A percentile compares a stretch with the other conserved stretches of the same genome.
phyloP scores from a whole-genome alignment of 257 asterid species.

The Primulina tabacum region DNA sequence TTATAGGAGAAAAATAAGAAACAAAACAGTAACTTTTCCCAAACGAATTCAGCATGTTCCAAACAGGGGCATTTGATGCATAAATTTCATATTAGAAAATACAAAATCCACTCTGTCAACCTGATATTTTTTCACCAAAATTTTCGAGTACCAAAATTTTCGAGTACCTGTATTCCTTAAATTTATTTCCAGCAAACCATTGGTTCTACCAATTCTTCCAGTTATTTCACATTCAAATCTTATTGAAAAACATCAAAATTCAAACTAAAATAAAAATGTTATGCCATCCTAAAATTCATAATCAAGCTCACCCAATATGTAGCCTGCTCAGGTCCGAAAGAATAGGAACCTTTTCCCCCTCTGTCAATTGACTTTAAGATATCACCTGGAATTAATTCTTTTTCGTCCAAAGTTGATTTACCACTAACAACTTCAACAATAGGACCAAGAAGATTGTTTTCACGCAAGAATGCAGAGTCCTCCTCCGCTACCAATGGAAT shows the following conservation, averaged over 20 bases:
- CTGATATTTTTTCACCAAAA: not conserved
- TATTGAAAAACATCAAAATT: not conserved
- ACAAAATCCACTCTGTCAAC: constrained; percentile 2
- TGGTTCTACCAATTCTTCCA: constrained; percentile 18
- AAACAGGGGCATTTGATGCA: not conserved
- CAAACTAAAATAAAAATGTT: constrained; percentile 5
- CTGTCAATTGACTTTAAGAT: constrained; percentile 80
- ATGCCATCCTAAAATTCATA: not conserved
- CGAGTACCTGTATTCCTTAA: constrained; percentile 3
- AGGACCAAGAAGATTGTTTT: constrained; percentile 68
- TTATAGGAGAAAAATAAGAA: not conserved
- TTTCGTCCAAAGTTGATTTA: constrained; percentile 40
- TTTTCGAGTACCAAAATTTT: not conserved
- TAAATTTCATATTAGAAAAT: constrained; percentile 13
- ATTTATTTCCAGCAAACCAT: not conserved
- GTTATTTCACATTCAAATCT: not conserved
- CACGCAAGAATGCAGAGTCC: constrained; percentile 75
- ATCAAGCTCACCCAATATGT: constrained; percentile 81
- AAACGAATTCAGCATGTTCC: not conserved
- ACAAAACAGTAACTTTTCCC: not conserved
- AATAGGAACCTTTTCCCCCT: constrained; percentile 77
- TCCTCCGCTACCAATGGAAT: constrained; percentile 96
- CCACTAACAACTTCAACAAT: constrained; percentile 58
- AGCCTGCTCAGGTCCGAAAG: constrained; percentile 65
- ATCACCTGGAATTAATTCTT: constrained; percentile 45